phyloP scores from a whole-genome alignment of 1,284 basidiomycete species.

The Crepidotus sp. region DNA sequence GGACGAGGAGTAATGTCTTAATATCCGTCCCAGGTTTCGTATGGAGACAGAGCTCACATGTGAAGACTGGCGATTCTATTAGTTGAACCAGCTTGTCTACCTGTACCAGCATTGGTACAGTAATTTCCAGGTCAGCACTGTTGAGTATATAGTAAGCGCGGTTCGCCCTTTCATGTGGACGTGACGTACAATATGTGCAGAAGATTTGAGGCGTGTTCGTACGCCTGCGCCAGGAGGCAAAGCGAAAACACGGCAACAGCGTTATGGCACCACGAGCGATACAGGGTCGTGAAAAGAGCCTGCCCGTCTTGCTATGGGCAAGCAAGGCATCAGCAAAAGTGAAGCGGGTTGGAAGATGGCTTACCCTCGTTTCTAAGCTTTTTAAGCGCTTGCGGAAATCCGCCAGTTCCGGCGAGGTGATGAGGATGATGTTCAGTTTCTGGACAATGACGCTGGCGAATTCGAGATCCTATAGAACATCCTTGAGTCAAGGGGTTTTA shows the following conservation, averaged over 20 bases:
- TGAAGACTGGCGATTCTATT: constrained; percentile 97
- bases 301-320: constrained; percentile 81
- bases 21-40: too few relatives aligned
- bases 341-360: constrained; percentile 21
- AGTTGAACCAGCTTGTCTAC: constrained; percentile 98
- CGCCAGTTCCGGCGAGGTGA: constrained; percentile 90
- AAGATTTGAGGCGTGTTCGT: constrained; percentile 96
- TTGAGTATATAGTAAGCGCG: constrained; percentile 8
- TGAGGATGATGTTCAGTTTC: constrained; percentile 94
- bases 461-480: constrained; percentile 36
- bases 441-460: constrained; percentile 97
- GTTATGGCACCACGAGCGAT: constrained; percentile 98
- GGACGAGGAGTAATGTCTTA: background rate
- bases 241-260: constrained; percentile 94
- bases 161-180: background rate
- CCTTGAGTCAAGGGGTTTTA: background rate
- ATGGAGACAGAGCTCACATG: too few relatives aligned
- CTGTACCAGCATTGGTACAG: constrained; percentile 90
- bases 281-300: constrained; percentile 84
- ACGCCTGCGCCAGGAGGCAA: constrained; percentile 94
- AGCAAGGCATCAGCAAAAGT: constrained; percentile 6
- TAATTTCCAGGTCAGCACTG: constrained; percentile 90
- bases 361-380: constrained; percentile 85
- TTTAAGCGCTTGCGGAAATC: constrained; percentile 92
- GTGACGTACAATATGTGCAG: constrained; percentile 86